Percentiles rank a stretch among this genome's conserved stretches.
phyloP scores from a whole-genome alignment of 2,329 filamentous ascomycete genomes.

The Epichloe aotearoae region DNA sequence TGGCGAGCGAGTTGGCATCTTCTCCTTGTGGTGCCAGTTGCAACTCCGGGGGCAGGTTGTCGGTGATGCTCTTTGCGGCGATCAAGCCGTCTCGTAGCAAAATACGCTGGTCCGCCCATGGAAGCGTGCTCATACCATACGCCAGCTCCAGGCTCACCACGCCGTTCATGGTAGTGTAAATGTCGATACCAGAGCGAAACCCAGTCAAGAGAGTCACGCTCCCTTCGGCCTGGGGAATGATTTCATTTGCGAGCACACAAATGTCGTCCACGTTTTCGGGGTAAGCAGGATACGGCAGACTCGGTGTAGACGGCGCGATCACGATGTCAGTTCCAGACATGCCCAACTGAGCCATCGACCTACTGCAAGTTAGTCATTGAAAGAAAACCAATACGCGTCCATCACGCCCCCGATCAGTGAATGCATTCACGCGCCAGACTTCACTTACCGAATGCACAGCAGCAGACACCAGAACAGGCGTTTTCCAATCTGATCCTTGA shows the following conservation, averaged over 20 bases:
- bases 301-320: slow-evolving; percentile 63
- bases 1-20: slow-evolving; percentile 23
- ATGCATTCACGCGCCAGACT: neutral
- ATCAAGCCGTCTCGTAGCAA: slow-evolving; percentile 59
- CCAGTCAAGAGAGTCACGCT: slow-evolving; percentile 59
- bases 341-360: slow-evolving; percentile 67
- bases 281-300: slow-evolving; percentile 63
- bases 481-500: slow-evolving; percentile 61
- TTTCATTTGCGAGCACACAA: slow-evolving; percentile 58
- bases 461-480: slow-evolving; percentile 78
- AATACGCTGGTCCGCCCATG: slow-evolving; percentile 64
- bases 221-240: slow-evolving; percentile 56
- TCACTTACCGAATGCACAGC: slow-evolving; percentile 49
- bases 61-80: slow-evolving; percentile 55
- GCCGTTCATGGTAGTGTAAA: slow-evolving; percentile 70
- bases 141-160: slow-evolving; percentile 70
- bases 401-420: neutral
- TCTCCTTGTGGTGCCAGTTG: slow-evolving; percentile 34
- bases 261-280: slow-evolving; percentile 76
- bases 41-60: slow-evolving; percentile 56
- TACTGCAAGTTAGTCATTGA: slow-evolving; percentile 15
- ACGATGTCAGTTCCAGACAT: slow-evolving; percentile 57
- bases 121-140: slow-evolving; percentile 64
- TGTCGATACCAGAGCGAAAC: slow-evolving; percentile 66
- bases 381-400: neutral